These are phyloP conservation scores for Petunia secreta DNA, from an alignment of 257 asterid species.

Conservation along the genomic window DNA sequence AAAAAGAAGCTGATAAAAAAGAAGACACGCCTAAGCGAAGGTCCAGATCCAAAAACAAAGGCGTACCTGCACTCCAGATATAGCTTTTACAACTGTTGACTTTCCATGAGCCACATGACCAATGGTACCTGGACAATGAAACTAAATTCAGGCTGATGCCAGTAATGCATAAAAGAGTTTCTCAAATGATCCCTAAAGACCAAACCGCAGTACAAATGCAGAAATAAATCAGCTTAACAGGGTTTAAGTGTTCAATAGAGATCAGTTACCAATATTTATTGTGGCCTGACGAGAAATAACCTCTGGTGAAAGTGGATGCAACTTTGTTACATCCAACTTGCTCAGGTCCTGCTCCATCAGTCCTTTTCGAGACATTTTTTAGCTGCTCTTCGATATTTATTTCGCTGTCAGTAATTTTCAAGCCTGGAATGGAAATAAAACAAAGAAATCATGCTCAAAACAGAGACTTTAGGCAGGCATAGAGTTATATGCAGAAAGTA, in stretches of 20 bases:
- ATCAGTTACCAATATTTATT: slow-evolving; percentile 71
- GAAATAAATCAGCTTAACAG: background rate
- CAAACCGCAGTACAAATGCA: background rate
- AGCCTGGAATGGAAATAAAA: slow-evolving; percentile 7
- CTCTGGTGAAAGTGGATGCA: slow-evolving; percentile 96
- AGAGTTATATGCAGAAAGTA: background rate
- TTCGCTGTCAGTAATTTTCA: background rate
- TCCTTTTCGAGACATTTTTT: slow-evolving; percentile 82
- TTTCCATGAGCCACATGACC: slow-evolving; percentile 97
- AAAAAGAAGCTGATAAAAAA: background rate
- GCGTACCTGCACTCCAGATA: slow-evolving; percentile 21
- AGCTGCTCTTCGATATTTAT: slow-evolving; percentile 26
- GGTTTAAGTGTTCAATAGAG: background rate
- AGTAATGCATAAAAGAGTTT: background rate
- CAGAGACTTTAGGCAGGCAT: background rate
- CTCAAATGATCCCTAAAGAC: background rate
- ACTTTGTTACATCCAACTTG: slow-evolving; percentile 77
- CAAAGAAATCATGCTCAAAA: background rate
- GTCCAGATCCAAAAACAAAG: background rate
- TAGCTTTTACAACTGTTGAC: slow-evolving; percentile 25
- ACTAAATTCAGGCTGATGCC: slow-evolving; percentile 5
- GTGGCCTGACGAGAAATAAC: slow-evolving; percentile 99
- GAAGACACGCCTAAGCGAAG: background rate
- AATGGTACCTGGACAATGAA: slow-evolving; percentile 71
- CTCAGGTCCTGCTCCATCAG: slow-evolving; percentile 95